Conservation (phyloP, 148 eudicot genomes). For the Vaccinium vitisidaea region DNA sequence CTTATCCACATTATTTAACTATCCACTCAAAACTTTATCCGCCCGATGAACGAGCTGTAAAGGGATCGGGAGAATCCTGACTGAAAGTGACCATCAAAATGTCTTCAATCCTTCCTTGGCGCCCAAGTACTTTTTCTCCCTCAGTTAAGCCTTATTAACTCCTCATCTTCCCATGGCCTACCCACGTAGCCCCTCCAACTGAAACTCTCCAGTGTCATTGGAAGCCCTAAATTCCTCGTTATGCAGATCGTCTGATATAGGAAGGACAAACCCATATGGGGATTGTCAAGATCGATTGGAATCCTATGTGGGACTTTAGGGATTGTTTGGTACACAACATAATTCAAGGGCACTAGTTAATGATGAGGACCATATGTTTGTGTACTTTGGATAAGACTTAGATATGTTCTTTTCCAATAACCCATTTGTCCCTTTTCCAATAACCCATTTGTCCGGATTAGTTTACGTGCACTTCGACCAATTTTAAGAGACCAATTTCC, state of each 20-base stretch:
- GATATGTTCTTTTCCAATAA: too few species aligned
- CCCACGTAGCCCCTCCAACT: background rate
- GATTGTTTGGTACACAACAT: background rate
- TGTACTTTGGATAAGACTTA: background rate
- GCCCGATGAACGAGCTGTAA: too few species aligned
- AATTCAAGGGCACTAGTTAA: background rate
- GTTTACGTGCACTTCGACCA: too few species aligned
- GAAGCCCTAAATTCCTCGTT: slow-evolving; percentile 14
- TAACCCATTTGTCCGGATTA: too few species aligned
- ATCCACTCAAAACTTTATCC: too few species aligned
- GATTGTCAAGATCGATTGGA: slow-evolving; percentile 11
- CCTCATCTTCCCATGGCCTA: background rate
- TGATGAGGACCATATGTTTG: background rate
- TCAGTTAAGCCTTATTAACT: background rate
- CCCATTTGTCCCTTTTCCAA: too few species aligned
- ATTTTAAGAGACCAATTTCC: too few species aligned
- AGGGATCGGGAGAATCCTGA: too few species aligned
- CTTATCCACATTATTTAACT: too few species aligned
- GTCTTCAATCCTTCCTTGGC: background rate
- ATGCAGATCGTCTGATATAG: slow-evolving; percentile 5
- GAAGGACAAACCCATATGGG: slow-evolving; percentile 21
- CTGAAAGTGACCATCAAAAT: background rate
- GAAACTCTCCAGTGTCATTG: background rate
- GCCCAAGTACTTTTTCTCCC: background rate
- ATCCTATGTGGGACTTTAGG: slow-evolving; percentile 33